Evolutionary conservation across 1,284 basidiomycete genomes (phyloP).

Genomic region (Mycosarcoma maydis): DNA sequence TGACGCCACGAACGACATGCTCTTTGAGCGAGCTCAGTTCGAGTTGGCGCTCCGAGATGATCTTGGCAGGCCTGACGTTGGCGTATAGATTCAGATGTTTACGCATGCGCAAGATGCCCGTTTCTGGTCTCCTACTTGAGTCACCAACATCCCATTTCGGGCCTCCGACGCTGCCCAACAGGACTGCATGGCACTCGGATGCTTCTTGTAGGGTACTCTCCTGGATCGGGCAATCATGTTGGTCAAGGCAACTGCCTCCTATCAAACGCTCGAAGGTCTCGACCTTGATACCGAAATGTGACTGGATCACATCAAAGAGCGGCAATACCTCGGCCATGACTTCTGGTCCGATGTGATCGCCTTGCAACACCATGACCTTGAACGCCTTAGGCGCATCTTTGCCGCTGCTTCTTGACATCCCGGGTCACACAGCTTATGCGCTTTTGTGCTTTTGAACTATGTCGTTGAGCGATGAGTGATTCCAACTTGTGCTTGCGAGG

Average conservation of each 20-base stretch:
- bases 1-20: slow-evolving; percentile 81
- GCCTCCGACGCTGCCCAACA: slow-evolving; percentile 87
- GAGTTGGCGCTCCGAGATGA: slow-evolving; percentile 88
- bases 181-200: slow-evolving; percentile 69
- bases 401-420: slow-evolving; percentile 10
- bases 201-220: slow-evolving; percentile 80
- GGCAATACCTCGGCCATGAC: slow-evolving; percentile 85
- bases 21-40: slow-evolving; percentile 87
- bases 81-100: slow-evolving; percentile 93
- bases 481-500: too few relatives aligned
- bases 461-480: too few relatives aligned
- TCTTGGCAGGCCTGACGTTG: slow-evolving; percentile 95
- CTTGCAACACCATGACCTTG: slow-evolving; percentile 86
- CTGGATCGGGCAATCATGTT: slow-evolving; percentile 40
- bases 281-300: slow-evolving; percentile 76
- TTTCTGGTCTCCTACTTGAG: slow-evolving; percentile 85
- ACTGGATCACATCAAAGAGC: slow-evolving; percentile 80
- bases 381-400: slow-evolving; percentile 12
- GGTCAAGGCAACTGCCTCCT: slow-evolving; percentile 33
- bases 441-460: not conserved
- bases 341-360: slow-evolving; percentile 97
- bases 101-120: slow-evolving; percentile 85
- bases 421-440: not conserved
- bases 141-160: slow-evolving; percentile 90
- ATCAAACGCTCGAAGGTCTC: slow-evolving; percentile 24